Percentiles rank a stretch among this genome's conserved stretches.
Evolutionary conservation across 2,329 filamentous ascomycete species (phyloP).

Genomic region (Stagonosporopsis cucurbitacearum): DNA sequence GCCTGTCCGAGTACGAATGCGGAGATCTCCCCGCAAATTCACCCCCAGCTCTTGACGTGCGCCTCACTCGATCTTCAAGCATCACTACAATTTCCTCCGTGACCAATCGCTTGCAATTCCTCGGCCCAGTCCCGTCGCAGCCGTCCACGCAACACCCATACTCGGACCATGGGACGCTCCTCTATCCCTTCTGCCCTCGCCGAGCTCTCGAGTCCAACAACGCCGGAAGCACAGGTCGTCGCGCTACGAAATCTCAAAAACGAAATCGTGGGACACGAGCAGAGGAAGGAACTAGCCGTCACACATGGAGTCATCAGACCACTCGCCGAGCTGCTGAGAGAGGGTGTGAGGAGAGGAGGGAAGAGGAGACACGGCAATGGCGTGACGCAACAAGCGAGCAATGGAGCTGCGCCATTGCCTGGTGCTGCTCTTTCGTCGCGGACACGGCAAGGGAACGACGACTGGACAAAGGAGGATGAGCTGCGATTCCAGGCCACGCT

Average conservation of each 20-base stretch:
- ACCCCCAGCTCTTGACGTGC: slow-evolving; percentile 1
- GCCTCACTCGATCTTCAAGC: slow-evolving; percentile 1
- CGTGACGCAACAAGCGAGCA: slow-evolving; percentile 13
- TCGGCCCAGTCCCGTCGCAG: background rate
- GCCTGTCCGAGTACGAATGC: slow-evolving; percentile 12
- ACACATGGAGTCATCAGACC: slow-evolving; percentile 71
- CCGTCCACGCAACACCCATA: background rate
- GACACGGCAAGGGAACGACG: slow-evolving; percentile 9
- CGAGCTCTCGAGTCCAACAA: slow-evolving; percentile 49
- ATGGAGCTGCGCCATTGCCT: slow-evolving; percentile 1
- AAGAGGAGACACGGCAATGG: slow-evolving; percentile 55
- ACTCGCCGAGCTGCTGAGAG: slow-evolving; percentile 61
- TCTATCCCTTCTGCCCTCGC: slow-evolving; percentile 45
- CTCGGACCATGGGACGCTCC: slow-evolving; percentile 44
- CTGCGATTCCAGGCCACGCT: slow-evolving; percentile 80
- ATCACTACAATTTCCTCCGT: background rate
- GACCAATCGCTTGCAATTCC: background rate
- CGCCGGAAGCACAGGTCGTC: slow-evolving; percentile 52
- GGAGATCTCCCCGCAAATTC: slow-evolving; percentile 24
- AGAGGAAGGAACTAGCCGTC: slow-evolving; percentile 83
- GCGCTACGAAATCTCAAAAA: slow-evolving; percentile 82
- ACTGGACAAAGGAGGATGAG: slow-evolving; percentile 68
- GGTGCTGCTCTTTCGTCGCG: background rate
- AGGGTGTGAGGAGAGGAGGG: slow-evolving; percentile 52
- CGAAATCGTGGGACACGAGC: slow-evolving; percentile 83